phyloP scores from a whole-genome alignment of 345 rosid species.

The Dovyalis caffra region DNA sequence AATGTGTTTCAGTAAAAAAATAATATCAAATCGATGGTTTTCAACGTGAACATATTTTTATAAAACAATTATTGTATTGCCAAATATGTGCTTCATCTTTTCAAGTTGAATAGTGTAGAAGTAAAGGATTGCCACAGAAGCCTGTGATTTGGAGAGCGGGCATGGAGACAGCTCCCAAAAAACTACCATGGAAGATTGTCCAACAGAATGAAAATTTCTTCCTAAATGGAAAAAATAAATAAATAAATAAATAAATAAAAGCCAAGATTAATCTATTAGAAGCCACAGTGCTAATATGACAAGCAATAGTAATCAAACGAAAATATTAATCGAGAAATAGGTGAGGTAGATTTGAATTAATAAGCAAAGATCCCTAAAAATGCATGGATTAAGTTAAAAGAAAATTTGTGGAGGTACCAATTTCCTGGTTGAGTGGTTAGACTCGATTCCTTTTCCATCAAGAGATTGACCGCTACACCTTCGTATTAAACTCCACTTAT shows the following conservation, averaged over 20 bases:
- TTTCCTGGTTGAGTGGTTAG: slow-evolving; percentile 16
- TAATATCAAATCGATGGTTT: too few species aligned
- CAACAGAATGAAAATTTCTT: not conserved
- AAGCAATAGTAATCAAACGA: not conserved
- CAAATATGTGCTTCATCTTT: too few species aligned
- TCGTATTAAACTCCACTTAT: not conserved
- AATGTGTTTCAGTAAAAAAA: too few species aligned
- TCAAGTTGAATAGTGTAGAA: too few species aligned
- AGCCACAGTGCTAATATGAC: not conserved
- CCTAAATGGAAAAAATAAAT: too few species aligned
- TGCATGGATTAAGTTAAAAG: not conserved
- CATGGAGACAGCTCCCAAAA: not conserved
- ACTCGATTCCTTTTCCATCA: slow-evolving; percentile 22
- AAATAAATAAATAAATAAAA: too few species aligned
- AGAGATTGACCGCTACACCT: slow-evolving; percentile 20
- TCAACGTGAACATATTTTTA: too few species aligned
- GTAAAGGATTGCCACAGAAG: not conserved
- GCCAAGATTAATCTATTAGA: not conserved
- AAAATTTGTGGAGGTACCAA: not conserved
- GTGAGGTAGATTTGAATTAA: slow-evolving; percentile 24
- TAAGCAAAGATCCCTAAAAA: not conserved
- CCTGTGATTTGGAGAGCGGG: too few species aligned
- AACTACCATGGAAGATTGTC: not conserved
- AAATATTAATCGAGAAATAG: not conserved
- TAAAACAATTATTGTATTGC: too few species aligned